phyloP scores from a whole-genome alignment of 1,284 basidiomycete species.

The Trametes pubescens region DNA sequence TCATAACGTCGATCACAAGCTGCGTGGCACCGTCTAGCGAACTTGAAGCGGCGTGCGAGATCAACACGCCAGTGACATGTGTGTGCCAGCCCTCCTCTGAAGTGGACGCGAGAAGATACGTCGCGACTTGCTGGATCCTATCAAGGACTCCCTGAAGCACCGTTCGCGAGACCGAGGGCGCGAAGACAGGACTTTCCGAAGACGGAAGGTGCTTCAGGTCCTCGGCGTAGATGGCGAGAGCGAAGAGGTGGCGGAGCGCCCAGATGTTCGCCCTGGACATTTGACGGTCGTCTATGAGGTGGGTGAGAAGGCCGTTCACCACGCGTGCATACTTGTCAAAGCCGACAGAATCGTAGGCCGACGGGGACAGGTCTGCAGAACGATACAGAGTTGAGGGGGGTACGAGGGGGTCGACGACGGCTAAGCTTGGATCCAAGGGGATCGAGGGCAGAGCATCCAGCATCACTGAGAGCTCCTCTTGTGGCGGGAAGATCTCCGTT shows the following conservation, averaged over 20 bases:
- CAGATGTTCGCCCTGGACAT: conserved; percentile 67
- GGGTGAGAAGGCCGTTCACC: conserved; percentile 64
- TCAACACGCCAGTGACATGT: conserved; percentile 49
- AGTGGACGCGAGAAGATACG: conserved; percentile 71
- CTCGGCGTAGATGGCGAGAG: conserved; percentile 63
- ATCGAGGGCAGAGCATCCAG: conserved; percentile 56
- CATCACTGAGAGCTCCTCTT: conserved; percentile 55
- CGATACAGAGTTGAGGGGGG: conserved; percentile 49
- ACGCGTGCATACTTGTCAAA: conserved; percentile 72
- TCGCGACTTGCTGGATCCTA: conserved; percentile 66
- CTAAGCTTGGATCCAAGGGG: conserved; percentile 64
- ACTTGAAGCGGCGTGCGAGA: conserved; percentile 34
- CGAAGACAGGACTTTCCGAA: conserved; percentile 58
- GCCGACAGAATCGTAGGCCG: conserved; percentile 55
- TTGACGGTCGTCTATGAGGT: conserved; percentile 69
- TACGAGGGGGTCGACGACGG: conserved; percentile 70
- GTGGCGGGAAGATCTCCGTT: conserved; percentile 61
- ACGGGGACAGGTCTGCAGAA: conserved; percentile 18
- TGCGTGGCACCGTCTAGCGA: conserved; percentile 44
- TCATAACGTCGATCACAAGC: conserved; percentile 55
- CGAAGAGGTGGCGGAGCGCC: conserved; percentile 69
- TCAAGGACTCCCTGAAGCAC: conserved; percentile 55
- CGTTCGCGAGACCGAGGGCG: conserved; percentile 44
- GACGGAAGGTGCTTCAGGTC: conserved; percentile 63
- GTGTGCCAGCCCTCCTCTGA: conserved; percentile 62